Percentiles rank a stretch among this genome's conserved stretches.
Conservation (phyloP, 2,329 filamentous ascomycete species). For the Fusarium aywerte region DNA sequence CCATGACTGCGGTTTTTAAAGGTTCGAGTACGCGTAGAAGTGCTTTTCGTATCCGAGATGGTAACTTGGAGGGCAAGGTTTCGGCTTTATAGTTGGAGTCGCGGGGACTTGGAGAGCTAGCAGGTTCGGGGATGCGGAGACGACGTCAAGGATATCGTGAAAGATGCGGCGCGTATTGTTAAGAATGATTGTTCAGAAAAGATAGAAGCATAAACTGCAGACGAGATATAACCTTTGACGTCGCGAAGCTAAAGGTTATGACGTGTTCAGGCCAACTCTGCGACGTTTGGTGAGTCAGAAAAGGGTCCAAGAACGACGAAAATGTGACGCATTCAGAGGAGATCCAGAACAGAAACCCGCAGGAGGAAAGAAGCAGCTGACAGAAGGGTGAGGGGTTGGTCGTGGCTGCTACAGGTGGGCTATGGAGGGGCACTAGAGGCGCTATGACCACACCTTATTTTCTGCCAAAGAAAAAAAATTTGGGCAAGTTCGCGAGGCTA, state of each 20-base stretch:
- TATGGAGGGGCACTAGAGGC: conserved; percentile 47
- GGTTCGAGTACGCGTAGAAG: neutral
- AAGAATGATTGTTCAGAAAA: conserved; percentile 6
- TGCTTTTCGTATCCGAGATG: neutral
- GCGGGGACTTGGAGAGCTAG: neutral
- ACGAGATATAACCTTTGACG: neutral
- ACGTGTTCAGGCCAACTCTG: conserved; percentile 6
- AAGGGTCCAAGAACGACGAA: conserved; percentile 8
- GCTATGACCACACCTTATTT: conserved; percentile 52
- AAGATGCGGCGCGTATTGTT: neutral
- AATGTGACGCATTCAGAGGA: conserved; percentile 37
- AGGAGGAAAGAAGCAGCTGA: conserved; percentile 16
- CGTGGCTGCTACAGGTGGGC: conserved; percentile 34
- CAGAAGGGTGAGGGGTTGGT: conserved; percentile 31
- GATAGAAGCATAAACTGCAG: neutral
- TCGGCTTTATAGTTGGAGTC: neutral
- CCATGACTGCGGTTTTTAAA: conserved; percentile 58
- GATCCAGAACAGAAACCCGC: conserved; percentile 26
- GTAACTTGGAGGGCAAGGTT: neutral
- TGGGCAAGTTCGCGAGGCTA: conserved; percentile 45
- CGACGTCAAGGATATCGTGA: conserved; percentile 11
- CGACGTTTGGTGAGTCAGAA: conserved; percentile 13
- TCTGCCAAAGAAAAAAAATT: conserved; percentile 49
- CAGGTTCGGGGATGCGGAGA: conserved; percentile 34
- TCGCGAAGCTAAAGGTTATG: neutral